These are phyloP conservation scores for Pythium phragmiticola DNA, from an alignment of 352 stramenopile species.

Conservation along the genomic window DNA sequence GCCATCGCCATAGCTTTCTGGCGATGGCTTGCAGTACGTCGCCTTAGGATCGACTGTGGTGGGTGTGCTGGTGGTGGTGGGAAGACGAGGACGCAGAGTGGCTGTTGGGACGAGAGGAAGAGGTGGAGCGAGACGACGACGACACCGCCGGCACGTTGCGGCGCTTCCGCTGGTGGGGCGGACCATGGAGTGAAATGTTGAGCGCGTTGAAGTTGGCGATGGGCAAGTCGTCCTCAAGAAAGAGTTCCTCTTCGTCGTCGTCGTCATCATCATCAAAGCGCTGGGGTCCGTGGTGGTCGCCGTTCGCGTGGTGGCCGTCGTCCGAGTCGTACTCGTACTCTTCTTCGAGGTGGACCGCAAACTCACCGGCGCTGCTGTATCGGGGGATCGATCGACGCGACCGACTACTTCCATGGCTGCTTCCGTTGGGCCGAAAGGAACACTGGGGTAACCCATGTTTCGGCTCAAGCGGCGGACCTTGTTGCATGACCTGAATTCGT, in stretches of 20 bases:
- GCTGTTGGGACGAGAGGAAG: conserved; percentile 3
- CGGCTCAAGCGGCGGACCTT: conserved; percentile 33
- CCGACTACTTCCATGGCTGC: background rate
- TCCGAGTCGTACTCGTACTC: conserved; percentile 27
- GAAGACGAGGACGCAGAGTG: conserved; percentile 8
- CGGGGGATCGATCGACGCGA: conserved; percentile 15
- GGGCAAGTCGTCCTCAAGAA: conserved; percentile 27
- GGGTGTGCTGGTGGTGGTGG: conserved; percentile 4
- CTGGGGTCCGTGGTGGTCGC: background rate
- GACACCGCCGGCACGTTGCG: background rate
- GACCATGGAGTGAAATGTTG: conserved; percentile 23
- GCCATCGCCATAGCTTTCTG: background rate
- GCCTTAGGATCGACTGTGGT: conserved; percentile 16
- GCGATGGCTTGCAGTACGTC: background rate
- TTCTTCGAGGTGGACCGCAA: conserved; percentile 27
- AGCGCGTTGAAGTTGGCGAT: conserved; percentile 23
- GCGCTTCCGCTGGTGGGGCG: conserved; percentile 17
- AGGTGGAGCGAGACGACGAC: conserved; percentile 3
- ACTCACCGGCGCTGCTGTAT: conserved; percentile 20
- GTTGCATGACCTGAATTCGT: conserved; percentile 52
- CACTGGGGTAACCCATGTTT: conserved; percentile 6
- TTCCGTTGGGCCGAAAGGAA: conserved; percentile 10
- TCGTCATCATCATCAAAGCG: conserved; percentile 7
- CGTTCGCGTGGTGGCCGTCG: conserved; percentile 15
- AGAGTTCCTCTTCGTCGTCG: conserved; percentile 26